Evolutionary conservation across 108 stramenopile genomes (phyloP).

Genomic region (Cyclotella baltica): DNA sequence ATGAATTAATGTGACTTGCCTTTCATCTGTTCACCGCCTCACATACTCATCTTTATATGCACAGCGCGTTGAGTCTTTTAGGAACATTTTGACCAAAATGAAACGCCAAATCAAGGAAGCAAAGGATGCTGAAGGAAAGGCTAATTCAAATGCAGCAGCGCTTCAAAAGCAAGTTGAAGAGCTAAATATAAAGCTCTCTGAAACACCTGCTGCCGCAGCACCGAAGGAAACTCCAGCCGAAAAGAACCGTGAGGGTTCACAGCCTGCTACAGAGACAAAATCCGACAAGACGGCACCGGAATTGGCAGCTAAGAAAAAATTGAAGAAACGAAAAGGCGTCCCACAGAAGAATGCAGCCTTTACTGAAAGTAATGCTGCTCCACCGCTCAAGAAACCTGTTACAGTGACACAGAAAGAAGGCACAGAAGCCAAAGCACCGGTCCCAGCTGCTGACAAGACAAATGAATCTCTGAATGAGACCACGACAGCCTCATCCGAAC

Average conservation of each 20-base stretch:
- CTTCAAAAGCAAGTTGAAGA: slow-evolving; percentile 41
- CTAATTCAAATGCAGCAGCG: slow-evolving; percentile 24
- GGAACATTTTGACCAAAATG: slow-evolving; percentile 35
- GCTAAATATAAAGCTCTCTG: slow-evolving; percentile 38
- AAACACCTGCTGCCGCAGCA: background rate
- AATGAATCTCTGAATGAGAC: background rate
- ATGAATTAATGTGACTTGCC: background rate
- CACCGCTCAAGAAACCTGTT: slow-evolving; percentile 3
- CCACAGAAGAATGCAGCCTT: slow-evolving; percentile 34
- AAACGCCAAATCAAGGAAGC: slow-evolving; percentile 25
- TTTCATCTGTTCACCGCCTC: background rate
- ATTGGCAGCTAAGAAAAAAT: slow-evolving; percentile 23
- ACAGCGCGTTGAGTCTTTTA: slow-evolving; percentile 25
- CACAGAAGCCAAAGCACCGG: background rate
- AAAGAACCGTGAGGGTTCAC: background rate
- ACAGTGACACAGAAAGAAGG: background rate
- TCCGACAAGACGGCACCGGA: slow-evolving; percentile 10
- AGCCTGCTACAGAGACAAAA: background rate
- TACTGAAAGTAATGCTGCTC: background rate
- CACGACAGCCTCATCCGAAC: background rate
- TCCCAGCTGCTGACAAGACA: too few relatives aligned
- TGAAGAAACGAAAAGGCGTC: slow-evolving; percentile 46
- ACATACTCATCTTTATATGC: too few relatives aligned
- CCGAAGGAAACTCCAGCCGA: background rate
- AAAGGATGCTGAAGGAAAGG: slow-evolving; percentile 36